Evolutionary conservation across 768 basidiomycete species (phyloP).

Genomic region (Boletus sp.): DNA sequence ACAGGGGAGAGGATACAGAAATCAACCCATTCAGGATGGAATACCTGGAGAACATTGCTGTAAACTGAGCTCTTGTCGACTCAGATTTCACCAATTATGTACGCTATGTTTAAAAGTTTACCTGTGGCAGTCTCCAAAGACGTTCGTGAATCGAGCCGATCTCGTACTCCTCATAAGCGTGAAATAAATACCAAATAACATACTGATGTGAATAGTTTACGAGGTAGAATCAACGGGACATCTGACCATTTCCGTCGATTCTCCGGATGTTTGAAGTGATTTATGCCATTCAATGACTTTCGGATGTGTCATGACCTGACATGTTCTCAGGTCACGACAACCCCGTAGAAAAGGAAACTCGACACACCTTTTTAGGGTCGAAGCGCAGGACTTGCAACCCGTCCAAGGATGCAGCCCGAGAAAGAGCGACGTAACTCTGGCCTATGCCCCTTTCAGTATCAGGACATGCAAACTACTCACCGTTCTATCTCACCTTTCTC

Average conservation of each 20-base stretch:
- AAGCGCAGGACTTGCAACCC: constrained; percentile 55
- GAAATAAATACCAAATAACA: constrained; percentile 13
- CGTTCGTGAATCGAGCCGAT: too few species aligned
- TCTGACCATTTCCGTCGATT: not conserved
- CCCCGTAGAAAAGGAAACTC: not conserved
- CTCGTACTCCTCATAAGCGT: not conserved
- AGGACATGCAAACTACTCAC: too few species aligned
- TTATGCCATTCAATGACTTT: constrained; percentile 46
- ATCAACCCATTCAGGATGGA: constrained; percentile 56
- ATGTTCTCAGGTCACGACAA: not conserved
- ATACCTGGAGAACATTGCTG: constrained; percentile 54
- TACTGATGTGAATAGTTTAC: not conserved
- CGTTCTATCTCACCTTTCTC: constrained; percentile 42
- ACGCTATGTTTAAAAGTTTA: not conserved
- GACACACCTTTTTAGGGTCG: constrained; percentile 48
- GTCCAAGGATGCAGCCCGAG: constrained; percentile 51
- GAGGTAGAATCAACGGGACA: not conserved
- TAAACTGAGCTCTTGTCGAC: constrained; percentile 21
- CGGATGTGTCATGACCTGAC: constrained; percentile 42
- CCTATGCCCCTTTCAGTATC: constrained; percentile 26
- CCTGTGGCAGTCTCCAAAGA: not conserved
- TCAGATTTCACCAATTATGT: not conserved
- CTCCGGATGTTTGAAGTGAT: constrained; percentile 15
- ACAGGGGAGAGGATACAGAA: constrained; percentile 62
- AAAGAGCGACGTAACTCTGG: constrained; percentile 50